Evolutionary conservation across 2,329 filamentous ascomycete species (phyloP), one percentile per base, ranked within the genome.

Genomic region (Aureobasidium sp.): DNA sequence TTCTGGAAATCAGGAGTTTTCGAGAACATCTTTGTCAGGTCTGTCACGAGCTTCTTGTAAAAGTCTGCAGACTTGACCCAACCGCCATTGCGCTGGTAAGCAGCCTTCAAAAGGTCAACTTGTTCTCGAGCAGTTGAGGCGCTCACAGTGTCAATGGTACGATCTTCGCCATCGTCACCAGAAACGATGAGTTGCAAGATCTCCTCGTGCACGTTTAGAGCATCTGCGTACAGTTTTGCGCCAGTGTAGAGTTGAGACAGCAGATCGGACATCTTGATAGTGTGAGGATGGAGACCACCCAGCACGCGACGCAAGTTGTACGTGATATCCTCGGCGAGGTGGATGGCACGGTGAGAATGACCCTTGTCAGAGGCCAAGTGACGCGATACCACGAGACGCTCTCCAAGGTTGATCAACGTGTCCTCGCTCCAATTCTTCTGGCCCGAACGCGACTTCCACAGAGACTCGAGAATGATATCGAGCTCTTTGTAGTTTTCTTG

Each of bases 281-380:
- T 81, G 31, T 77, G 72, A 0, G 74, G 73, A 48, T 81, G 76
- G 9, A 76, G 74, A 34, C 76, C 75, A 4, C 81, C 81, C 70
- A 80, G 80, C 6, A 80, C 79, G 25, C 81, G 79, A 12, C 79
- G 78, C 64, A 82, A 74, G 67, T 83, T 83, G 74, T 83, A 83
- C 42, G 78, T 78, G 62, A 83, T 82, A 67, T 81, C 79, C 67
- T 81, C 81, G 69, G 77, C 79, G 1, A 83, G 77, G 56, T 75
- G 73, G 45, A 78, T 74, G 12, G 78, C 75, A 2, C 73, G 72
- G 64, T 76, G 71, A 48, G 77, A 75, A 49, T 77, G 72, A 44
- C 77, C 77, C 36, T 49, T 34, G n/a, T 44, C 14, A n/a, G 49
- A 42, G 5, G 78, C 76, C 45, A 79, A 76, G 72, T 81, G 82